A percentile compares a stretch with the other conserved stretches of the same genome.
phyloP scores from a whole-genome alignment of 2,329 filamentous ascomycete species.

The Exophiala oligosperma region DNA sequence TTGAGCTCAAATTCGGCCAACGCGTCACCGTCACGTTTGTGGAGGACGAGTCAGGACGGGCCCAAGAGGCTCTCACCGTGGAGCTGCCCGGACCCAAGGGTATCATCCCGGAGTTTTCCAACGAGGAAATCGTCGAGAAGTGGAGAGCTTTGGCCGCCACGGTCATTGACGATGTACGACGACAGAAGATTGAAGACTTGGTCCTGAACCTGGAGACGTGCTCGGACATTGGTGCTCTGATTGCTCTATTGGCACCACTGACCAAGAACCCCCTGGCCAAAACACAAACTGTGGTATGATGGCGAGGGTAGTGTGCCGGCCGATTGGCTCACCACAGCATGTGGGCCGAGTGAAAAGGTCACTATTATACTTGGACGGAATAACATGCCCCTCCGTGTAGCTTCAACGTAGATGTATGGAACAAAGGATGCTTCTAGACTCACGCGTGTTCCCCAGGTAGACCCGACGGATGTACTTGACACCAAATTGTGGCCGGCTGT shows the following conservation, averaged over 20 bases:
- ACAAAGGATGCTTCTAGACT: no score
- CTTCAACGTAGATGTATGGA: no score
- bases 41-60: conserved; percentile 17
- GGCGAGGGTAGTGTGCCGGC: no score
- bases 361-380: no score
- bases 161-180: conserved; percentile 34
- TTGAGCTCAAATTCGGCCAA: conserved; percentile 17
- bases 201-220: conserved; percentile 33
- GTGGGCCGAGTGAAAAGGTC: no score
- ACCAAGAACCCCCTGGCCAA: conserved; percentile 5
- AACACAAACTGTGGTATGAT: not conserved
- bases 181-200: conserved; percentile 33
- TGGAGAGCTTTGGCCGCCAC: conserved; percentile 33
- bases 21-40: conserved; percentile 29
- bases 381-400: no score
- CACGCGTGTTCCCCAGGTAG: no score
- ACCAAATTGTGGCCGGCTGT: no score
- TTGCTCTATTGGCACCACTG: conserved; percentile 14
- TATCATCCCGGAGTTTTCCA: conserved; percentile 35
- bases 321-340: no score
- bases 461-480: no score
- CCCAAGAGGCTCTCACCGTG: conserved; percentile 16
- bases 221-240: conserved; percentile 29
- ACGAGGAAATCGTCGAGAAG: conserved; percentile 41
- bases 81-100: conserved; percentile 32